Percentiles rank a stretch among this genome's conserved stretches.
Conservation (phyloP, 129 eudicot species). For the Tagetes erecta region DNA sequence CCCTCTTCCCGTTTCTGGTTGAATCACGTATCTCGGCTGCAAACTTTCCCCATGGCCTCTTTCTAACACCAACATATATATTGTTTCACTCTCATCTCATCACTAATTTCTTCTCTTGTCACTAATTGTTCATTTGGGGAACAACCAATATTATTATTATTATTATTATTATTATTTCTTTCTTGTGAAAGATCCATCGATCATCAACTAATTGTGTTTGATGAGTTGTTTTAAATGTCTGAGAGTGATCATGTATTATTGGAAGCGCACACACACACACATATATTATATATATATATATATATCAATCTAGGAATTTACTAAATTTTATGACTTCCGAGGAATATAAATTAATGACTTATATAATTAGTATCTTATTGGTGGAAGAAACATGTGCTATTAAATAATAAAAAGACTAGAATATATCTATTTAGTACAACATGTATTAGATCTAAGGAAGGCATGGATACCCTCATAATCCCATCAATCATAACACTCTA, state of each 20-base stretch:
- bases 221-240: neutral
- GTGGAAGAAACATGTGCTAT: neutral
- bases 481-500: too few species aligned
- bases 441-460: too few species aligned
- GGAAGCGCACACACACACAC: neutral
- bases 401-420: neutral
- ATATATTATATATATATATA: neutral
- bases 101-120: slow-evolving; percentile 15
- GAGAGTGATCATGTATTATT: neutral
- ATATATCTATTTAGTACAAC: neutral
- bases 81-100: slow-evolving; percentile 23
- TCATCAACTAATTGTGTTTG: neutral
- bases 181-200: neutral
- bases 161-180: neutral
- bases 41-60: slow-evolving; percentile 57
- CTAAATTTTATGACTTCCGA: neutral
- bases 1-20: slow-evolving; percentile 50
- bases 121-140: neutral
- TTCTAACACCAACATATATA: slow-evolving; percentile 50
- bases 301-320: neutral
- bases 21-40: slow-evolving; percentile 62
- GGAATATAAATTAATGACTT: neutral
- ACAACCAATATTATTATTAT: neutral
- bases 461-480: too few species aligned
- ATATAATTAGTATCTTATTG: neutral